A percentile compares a stretch with the other conserved stretches of the same genome.
Conservation (phyloP, 208 protist genomes). For the Leptomonas seymouri region DNA sequence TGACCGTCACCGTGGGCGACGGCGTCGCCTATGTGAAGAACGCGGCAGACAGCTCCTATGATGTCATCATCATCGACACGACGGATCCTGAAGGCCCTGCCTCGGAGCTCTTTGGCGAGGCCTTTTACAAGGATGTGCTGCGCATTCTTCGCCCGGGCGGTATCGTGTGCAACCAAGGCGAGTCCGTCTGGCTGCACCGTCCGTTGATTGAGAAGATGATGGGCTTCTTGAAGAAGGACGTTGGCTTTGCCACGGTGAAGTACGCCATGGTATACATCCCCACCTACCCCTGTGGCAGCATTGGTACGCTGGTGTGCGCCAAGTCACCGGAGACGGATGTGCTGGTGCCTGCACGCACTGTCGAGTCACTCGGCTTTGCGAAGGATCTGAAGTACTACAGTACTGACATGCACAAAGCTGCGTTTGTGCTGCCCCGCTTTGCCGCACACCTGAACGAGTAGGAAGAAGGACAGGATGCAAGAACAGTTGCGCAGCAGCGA, state of each 20-base stretch:
- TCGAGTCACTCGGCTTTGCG: slow-evolving; percentile 70
- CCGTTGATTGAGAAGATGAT: slow-evolving; percentile 91
- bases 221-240: slow-evolving; percentile 71
- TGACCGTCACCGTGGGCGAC: slow-evolving; percentile 82
- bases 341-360: slow-evolving; percentile 58
- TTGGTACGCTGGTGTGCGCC: slow-evolving; percentile 86
- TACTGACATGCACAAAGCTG: slow-evolving; percentile 77
- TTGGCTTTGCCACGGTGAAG: slow-evolving; percentile 85
- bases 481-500: too few species aligned
- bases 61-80: slow-evolving; percentile 96
- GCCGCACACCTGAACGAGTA: slow-evolving; percentile 69
- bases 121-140: slow-evolving; percentile 84
- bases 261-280: slow-evolving; percentile 94
- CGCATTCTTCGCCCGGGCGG: slow-evolving; percentile 81
- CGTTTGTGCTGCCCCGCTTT: slow-evolving; percentile 86
- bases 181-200: slow-evolving; percentile 94
- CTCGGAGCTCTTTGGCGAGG: slow-evolving; percentile 83
- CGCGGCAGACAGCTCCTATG: slow-evolving; percentile 81
- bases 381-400: slow-evolving; percentile 88
- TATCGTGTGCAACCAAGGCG: slow-evolving; percentile 90
- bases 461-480: neutral
- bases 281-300: slow-evolving; percentile 94
- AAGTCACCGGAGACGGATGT: slow-evolving; percentile 70
- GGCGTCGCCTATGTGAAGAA: slow-evolving; percentile 84
- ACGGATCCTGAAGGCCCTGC: slow-evolving; percentile 94